These are phyloP conservation scores for Aspergillus candidus DNA, from an alignment of 2,329 filamentous ascomycete genomes.

Conservation along the genomic window DNA sequence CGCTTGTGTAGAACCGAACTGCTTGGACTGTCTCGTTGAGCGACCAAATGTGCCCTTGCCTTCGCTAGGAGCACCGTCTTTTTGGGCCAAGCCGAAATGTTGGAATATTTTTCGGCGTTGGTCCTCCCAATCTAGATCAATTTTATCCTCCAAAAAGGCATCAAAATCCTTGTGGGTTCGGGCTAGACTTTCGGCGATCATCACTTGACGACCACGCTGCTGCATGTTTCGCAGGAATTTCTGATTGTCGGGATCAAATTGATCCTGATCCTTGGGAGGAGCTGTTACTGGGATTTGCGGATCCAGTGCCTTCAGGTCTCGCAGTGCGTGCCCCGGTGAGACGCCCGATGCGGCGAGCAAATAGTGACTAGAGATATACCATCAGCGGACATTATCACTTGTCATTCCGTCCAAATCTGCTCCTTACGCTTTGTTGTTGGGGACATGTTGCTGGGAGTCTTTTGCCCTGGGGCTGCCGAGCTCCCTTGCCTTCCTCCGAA, in stretches of 20 bases:
- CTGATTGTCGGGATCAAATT: conserved; percentile 52
- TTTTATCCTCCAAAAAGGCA: conserved; percentile 85
- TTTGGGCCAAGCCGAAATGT: conserved; percentile 77
- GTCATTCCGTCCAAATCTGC: background rate
- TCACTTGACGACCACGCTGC: conserved; percentile 81
- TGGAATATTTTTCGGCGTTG: conserved; percentile 91
- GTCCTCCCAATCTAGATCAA: conserved; percentile 91
- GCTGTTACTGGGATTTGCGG: conserved; percentile 53
- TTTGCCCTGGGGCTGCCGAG: conserved; percentile 62
- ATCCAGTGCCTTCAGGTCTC: conserved; percentile 77
- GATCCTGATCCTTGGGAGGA: conserved; percentile 31
- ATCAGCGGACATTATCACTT: background rate
- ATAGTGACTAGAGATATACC: conserved; percentile 60
- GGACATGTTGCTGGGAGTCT: conserved; percentile 35
- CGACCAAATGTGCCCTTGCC: conserved; percentile 48
- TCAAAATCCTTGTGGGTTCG: conserved; percentile 89
- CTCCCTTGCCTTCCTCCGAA: conserved; percentile 67
- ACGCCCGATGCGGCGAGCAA: conserved; percentile 89
- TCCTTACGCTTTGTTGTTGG: conserved; percentile 50
- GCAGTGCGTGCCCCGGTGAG: conserved; percentile 75
- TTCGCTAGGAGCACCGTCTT: conserved; percentile 37
- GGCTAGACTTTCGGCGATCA: conserved; percentile 86
- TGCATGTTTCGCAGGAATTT: conserved; percentile 80
- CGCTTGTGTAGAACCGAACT: conserved; percentile 38
- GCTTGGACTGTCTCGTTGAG: conserved; percentile 34